Conservation (phyloP, 2,329 filamentous ascomycete genomes). For the Neodidymelliopsis sp. region DNA sequence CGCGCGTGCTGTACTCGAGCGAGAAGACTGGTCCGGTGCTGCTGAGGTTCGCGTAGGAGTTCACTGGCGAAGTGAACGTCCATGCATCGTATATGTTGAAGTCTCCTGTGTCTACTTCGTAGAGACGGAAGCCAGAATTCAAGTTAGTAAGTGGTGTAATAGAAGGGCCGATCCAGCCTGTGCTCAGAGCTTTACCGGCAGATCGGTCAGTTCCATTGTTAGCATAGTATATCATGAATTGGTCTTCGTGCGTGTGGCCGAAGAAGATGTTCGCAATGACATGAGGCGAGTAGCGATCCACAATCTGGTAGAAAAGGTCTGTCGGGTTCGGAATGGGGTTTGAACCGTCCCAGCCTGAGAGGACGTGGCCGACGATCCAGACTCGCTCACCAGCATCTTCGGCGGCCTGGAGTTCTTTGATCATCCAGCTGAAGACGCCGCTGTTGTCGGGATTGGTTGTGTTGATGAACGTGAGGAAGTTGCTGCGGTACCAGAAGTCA, state of each 20-base stretch:
- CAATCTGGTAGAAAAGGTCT: slow-evolving; percentile 9
- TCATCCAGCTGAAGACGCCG: slow-evolving; percentile 9
- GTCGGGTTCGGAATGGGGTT: slow-evolving; percentile 7
- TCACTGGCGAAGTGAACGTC: slow-evolving; percentile 2
- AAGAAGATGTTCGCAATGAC: slow-evolving; percentile 7
- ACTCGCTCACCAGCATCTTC: slow-evolving; percentile 8
- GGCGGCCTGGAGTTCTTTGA: slow-evolving; percentile 5
- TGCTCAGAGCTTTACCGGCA: not conserved
- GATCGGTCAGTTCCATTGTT: slow-evolving; percentile 8
- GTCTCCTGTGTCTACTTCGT: slow-evolving; percentile 10
- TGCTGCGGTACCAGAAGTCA: slow-evolving; percentile 12
- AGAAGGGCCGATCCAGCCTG: slow-evolving; percentile 5
- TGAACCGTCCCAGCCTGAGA: slow-evolving; percentile 8
- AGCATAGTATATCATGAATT: slow-evolving; percentile 8
- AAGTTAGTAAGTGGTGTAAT: slow-evolving; percentile 5
- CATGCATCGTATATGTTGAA: slow-evolving; percentile 12
- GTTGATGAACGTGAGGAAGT: slow-evolving; percentile 13
- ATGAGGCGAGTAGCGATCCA: slow-evolving; percentile 10
- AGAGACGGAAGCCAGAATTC: slow-evolving; percentile 7
- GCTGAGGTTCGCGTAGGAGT: slow-evolving; percentile 3
- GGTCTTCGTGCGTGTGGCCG: slow-evolving; percentile 10
- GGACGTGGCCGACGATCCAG: slow-evolving; percentile 6
- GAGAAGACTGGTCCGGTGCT: slow-evolving; percentile 3
- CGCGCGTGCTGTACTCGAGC: slow-evolving; percentile 7
- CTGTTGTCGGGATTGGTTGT: slow-evolving; percentile 9